These are phyloP conservation scores for Apostasia shenzhenica DNA, from an alignment of 106 monocot species.

Conservation along the genomic window DNA sequence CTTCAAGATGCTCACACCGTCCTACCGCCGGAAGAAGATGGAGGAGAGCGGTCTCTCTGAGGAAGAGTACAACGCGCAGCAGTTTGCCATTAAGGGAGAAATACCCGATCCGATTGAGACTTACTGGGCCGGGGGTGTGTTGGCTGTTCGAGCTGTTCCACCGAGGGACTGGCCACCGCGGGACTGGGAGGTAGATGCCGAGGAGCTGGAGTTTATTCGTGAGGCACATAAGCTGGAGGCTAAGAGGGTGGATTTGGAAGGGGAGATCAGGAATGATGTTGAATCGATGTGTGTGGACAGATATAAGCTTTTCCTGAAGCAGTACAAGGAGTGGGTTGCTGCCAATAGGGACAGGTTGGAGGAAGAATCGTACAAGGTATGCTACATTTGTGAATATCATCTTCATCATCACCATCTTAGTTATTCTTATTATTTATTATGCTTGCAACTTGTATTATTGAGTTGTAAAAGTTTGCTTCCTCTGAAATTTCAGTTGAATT, in stretches of 20 bases:
- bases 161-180: conserved; percentile 94
- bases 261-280: conserved; percentile 29
- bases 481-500: too few species aligned
- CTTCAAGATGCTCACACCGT: conserved; percentile 75
- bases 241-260: conserved; percentile 44
- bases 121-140: conserved; percentile 54
- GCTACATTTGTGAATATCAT: not conserved
- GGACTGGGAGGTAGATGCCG: conserved; percentile 83
- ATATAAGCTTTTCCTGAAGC: conserved; percentile 87
- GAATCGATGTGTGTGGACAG: conserved; percentile 51
- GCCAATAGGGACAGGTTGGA: conserved; percentile 71
- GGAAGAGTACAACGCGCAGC: conserved; percentile 47
- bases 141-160: conserved; percentile 57
- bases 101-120: conserved; percentile 68
- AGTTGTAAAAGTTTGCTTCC: too few species aligned
- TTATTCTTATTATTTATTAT: not conserved
- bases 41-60: conserved; percentile 64
- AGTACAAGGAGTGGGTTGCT: conserved; percentile 88
- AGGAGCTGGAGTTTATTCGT: conserved; percentile 76
- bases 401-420: not conserved
- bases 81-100: conserved; percentile 66
- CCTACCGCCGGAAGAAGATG: conserved; percentile 71
- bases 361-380: conserved; percentile 88
- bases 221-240: conserved; percentile 58
- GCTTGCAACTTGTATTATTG: too few species aligned